Conservation (phyloP, 441 rosid genomes). For the Aquilaria agallochum region DNA sequence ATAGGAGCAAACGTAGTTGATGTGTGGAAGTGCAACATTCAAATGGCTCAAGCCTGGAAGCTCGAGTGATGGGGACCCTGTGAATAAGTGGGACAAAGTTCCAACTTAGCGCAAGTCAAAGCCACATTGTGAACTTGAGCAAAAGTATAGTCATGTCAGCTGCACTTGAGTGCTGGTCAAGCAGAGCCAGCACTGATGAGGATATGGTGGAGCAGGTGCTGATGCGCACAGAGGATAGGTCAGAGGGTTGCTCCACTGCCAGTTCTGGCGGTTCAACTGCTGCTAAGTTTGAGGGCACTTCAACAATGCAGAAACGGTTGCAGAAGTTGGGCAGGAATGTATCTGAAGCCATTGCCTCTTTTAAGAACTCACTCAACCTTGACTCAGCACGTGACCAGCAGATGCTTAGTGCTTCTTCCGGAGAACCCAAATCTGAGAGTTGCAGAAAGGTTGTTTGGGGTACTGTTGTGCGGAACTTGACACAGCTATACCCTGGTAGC, state of each 20-base stretch:
- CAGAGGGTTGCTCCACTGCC: constrained; percentile 45
- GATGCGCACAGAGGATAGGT: constrained; percentile 78
- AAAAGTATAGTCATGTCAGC: constrained; percentile 50
- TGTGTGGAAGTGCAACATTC: too few species aligned
- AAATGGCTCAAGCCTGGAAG: too few species aligned
- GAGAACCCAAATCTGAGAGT: constrained; percentile 34
- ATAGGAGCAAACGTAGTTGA: too few species aligned
- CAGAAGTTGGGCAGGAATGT: constrained; percentile 84
- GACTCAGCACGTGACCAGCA: constrained; percentile 53
- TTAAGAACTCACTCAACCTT: constrained; percentile 79
- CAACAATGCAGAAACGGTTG: constrained; percentile 69
- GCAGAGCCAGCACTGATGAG: constrained; percentile 78
- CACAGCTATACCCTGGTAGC: constrained; percentile 88
- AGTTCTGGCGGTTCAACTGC: constrained; percentile 15
- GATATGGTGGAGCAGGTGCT: constrained; percentile 92
- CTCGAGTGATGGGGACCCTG: too few species aligned
- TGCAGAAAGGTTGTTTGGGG: constrained; percentile 85
- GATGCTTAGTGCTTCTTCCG: constrained; percentile 11
- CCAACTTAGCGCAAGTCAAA: too few species aligned
- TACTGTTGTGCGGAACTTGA: constrained; percentile 76
- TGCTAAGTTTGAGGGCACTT: constrained; percentile 35
- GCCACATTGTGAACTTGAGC: neutral
- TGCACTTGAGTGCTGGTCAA: constrained; percentile 93
- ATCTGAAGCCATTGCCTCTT: constrained; percentile 81
- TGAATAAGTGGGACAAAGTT: too few species aligned